These are phyloP conservation scores for Liquidambar formosana DNA, from an alignment of 164 flowering plant genomes.

Conservation along the genomic window DNA sequence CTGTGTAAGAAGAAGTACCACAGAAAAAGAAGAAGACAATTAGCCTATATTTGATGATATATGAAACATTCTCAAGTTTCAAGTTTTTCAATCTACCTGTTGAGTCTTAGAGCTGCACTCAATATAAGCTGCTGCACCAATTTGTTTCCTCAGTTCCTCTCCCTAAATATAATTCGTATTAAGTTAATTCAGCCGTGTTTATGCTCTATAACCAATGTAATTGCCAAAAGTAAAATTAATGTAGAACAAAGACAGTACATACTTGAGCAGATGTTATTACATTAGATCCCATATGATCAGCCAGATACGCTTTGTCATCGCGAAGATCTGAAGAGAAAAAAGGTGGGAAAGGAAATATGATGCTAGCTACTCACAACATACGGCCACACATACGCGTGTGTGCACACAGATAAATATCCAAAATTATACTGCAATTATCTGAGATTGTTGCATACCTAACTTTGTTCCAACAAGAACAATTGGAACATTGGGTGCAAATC, in stretches of 20 bases:
- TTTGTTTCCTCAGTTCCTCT: conserved; percentile 93
- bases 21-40: neutral
- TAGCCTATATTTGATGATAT: no score
- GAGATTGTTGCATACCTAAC: conserved; percentile 49
- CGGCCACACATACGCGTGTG: neutral
- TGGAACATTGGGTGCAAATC: conserved; percentile 96
- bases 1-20: neutral
- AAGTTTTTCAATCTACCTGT: conserved; percentile 52
- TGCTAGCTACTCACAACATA: no score
- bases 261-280: conserved; percentile 82
- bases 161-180: conserved; percentile 64
- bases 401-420: neutral
- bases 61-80: neutral
- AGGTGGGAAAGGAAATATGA: no score
- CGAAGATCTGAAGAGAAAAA: conserved; percentile 71
- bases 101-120: conserved; percentile 99
- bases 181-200: conserved; percentile 1
- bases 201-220: neutral
- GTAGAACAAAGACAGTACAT: conserved; percentile 6
- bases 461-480: conserved; percentile 97
- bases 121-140: conserved; percentile 96
- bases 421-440: neutral
- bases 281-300: conserved; percentile 70
- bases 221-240: neutral
- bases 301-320: conserved; percentile 66